Conservation (phyloP, 495 filamentous ascomycete genomes). For the Articulospora tetracladia region DNA sequence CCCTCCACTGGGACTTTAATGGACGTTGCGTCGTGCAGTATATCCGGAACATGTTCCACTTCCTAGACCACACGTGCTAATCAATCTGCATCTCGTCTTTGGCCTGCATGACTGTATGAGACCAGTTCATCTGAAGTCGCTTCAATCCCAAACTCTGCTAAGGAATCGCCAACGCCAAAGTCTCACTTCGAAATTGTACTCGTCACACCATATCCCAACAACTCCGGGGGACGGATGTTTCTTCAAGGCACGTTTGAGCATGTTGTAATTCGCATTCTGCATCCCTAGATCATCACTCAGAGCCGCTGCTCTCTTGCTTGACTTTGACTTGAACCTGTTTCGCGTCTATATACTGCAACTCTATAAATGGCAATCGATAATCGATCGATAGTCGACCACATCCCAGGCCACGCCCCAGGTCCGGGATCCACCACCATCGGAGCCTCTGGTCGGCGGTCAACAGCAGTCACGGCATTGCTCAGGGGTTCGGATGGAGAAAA, state of each 20-base stretch:
- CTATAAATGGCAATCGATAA: background rate
- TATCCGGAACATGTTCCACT: no score
- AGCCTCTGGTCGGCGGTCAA: background rate
- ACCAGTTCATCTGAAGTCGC: background rate
- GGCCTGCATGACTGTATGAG: background rate
- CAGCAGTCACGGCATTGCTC: background rate
- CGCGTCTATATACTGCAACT: no score
- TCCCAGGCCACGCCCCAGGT: background rate
- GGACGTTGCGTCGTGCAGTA: no score
- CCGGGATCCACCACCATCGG: background rate
- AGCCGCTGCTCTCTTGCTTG: no score
- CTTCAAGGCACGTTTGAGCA: no score
- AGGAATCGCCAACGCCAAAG: background rate
- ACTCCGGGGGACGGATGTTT: no score
- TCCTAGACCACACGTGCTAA: no score
- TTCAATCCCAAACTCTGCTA: background rate
- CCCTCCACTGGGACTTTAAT: no score
- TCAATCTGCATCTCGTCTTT: no score
- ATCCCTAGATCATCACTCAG: no score
- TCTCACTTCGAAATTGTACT: background rate
- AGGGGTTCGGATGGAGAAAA: background rate
- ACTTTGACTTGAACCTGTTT: no score
- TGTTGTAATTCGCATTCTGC: no score
- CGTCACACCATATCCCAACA: background rate
- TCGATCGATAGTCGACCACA: background rate